Conservation (phyloP, 768 basidiomycete species). For the Phanerodontia chrysosporium region DNA sequence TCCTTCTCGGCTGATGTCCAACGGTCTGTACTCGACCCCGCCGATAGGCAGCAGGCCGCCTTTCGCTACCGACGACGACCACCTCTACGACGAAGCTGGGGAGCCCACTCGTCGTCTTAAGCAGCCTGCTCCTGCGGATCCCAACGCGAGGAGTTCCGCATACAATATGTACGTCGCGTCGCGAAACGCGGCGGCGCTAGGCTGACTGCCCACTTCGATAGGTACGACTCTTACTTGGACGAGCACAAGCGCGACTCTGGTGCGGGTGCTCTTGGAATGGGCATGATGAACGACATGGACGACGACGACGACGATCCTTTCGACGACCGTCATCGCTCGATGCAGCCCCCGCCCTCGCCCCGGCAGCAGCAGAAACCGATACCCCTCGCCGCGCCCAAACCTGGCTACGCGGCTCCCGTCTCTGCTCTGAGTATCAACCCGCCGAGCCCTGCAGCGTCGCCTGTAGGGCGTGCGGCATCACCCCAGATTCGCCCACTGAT, state of each 20-base stretch:
- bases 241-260: constrained; percentile 46
- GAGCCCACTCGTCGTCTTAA: constrained; percentile 39
- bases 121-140: constrained; percentile 36
- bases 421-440: constrained; percentile 50
- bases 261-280: constrained; percentile 49
- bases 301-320: constrained; percentile 39
- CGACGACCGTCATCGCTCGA: constrained; percentile 24
- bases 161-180: constrained; percentile 59
- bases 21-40: constrained; percentile 27
- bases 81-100: constrained; percentile 47
- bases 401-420: constrained; percentile 71
- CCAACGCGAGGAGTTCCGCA: constrained; percentile 55
- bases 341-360: not conserved
- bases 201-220: constrained; percentile 23
- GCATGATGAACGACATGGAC: constrained; percentile 40
- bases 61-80: constrained; percentile 66
- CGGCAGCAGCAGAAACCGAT: constrained; percentile 23
- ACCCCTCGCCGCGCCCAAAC: constrained; percentile 63
- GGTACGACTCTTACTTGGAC: constrained; percentile 61
- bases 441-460: constrained; percentile 34
- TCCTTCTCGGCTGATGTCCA: constrained; percentile 19
- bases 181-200: not conserved
- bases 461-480: constrained; percentile 28
- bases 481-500: constrained; percentile 18
- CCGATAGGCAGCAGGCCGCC: constrained; percentile 61